Evolutionary conservation across 129 eudicot genomes (phyloP).

Genomic region (Saposhnikovia divaricata): DNA sequence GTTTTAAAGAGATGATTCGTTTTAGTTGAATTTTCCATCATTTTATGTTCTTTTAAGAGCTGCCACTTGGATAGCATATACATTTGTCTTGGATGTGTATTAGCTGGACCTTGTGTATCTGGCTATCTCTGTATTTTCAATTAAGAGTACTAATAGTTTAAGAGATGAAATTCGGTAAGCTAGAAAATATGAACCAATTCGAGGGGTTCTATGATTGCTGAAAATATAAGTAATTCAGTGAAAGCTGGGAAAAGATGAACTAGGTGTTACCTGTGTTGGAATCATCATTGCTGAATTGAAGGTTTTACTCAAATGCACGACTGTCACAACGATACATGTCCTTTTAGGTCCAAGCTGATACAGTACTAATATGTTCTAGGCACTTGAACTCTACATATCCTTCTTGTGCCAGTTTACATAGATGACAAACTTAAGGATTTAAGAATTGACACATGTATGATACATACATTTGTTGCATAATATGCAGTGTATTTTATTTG

Average conservation of each 20-base stretch:
- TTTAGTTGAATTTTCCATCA: background rate
- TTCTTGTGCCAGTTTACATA: background rate
- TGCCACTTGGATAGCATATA: background rate
- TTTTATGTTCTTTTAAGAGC: background rate
- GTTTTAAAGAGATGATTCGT: background rate
- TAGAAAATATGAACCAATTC: background rate
- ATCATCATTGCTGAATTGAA: background rate
- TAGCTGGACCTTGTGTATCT: background rate
- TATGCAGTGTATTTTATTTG: background rate
- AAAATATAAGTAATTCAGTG: background rate
- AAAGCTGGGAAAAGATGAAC: background rate
- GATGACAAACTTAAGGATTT: background rate
- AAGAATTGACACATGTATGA: background rate
- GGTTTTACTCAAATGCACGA: background rate
- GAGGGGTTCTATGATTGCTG: background rate
- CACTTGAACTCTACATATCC: background rate
- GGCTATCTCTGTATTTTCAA: background rate
- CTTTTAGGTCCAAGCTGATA: background rate
- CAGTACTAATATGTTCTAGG: background rate
- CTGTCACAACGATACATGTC: background rate
- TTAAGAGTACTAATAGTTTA: background rate
- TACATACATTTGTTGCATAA: background rate
- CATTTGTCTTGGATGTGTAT: background rate
- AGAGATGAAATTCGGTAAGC: background rate
- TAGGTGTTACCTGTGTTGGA: background rate